These are phyloP conservation scores for Hypomyces perniciosus DNA, from an alignment of 2,329 filamentous ascomycete genomes.

Conservation along the genomic window DNA sequence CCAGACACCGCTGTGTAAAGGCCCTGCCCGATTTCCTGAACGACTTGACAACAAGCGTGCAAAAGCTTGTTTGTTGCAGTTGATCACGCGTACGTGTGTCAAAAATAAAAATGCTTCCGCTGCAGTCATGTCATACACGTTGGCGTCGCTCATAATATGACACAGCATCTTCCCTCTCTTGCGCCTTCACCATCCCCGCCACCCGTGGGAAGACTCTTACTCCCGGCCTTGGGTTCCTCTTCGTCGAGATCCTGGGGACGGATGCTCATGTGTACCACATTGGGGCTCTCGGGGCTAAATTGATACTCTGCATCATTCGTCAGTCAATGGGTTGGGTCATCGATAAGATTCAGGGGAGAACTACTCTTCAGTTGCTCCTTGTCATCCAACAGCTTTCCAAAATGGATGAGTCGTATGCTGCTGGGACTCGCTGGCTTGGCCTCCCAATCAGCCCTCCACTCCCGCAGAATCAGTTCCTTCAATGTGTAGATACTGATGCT, in stretches of 20 bases:
- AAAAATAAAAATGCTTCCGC: background rate
- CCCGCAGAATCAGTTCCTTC: conserved; percentile 87
- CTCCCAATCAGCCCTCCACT: conserved; percentile 94
- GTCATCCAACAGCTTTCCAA: conserved; percentile 85
- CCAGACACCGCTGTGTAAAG: no score
- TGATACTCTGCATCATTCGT: conserved; percentile 58
- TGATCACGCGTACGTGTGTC: no score
- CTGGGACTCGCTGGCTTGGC: conserved; percentile 77
- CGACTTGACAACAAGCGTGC: no score
- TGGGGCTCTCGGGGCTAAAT: conserved; percentile 66
- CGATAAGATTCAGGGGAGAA: background rate
- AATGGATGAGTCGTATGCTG: conserved; percentile 85
- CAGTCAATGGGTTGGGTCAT: background rate
- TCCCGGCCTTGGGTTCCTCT: conserved; percentile 65
- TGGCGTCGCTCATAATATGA: conserved; percentile 39
- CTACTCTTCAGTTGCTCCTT: conserved; percentile 81
- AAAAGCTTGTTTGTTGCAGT: no score
- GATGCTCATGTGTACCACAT: conserved; percentile 93
- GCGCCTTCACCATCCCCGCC: conserved; percentile 36
- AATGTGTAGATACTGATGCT: conserved; percentile 89
- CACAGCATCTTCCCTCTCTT: conserved; percentile 40
- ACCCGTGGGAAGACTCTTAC: conserved; percentile 40
- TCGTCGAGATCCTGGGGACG: conserved; percentile 83
- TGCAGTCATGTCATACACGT: background rate
- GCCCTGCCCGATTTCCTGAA: no score